A percentile compares a stretch with the other conserved stretches of the same genome.
These are phyloP conservation scores for Closterium sp. DNA, from an alignment of 139 green algal genomes.

Conservation along the genomic window DNA sequence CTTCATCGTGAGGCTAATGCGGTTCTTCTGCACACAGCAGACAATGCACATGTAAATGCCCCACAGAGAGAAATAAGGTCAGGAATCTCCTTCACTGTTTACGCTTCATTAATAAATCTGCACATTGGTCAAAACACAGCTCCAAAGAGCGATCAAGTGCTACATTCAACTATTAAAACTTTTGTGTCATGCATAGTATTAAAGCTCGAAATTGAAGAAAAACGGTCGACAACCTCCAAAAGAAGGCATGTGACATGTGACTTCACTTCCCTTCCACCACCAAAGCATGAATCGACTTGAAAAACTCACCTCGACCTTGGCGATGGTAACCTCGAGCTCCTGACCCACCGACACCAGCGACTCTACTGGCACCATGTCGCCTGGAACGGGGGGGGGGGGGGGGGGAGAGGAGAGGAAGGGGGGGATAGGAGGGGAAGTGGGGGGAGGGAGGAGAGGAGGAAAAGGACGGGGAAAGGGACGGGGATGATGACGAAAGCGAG, in stretches of 20 bases:
- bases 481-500: background rate
- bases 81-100: too few relatives aligned
- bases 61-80: background rate
- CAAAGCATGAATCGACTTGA: background rate
- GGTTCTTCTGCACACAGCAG: slow-evolving; percentile 36
- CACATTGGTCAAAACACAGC: too few relatives aligned
- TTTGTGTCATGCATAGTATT: background rate
- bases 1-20: slow-evolving; percentile 61
- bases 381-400: background rate
- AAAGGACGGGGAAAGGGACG: too few relatives aligned
- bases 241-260: too few relatives aligned
- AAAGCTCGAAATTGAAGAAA: background rate
- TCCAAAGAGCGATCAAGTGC: too few relatives aligned
- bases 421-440: background rate
- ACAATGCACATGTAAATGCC: too few relatives aligned
- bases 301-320: slow-evolving; percentile 50
- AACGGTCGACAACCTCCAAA: background rate
- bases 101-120: background rate
- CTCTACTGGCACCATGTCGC: slow-evolving; percentile 9
- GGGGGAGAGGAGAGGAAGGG: background rate
- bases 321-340: slow-evolving; percentile 60
- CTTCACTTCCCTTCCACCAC: too few relatives aligned
- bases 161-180: background rate
- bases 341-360: slow-evolving; percentile 53
- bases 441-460: background rate